Evolutionary conservation across 495 filamentous ascomycete species (phyloP), one percentile per base, ranked within the genome.

Genomic region (Podospora tetraspora): DNA sequence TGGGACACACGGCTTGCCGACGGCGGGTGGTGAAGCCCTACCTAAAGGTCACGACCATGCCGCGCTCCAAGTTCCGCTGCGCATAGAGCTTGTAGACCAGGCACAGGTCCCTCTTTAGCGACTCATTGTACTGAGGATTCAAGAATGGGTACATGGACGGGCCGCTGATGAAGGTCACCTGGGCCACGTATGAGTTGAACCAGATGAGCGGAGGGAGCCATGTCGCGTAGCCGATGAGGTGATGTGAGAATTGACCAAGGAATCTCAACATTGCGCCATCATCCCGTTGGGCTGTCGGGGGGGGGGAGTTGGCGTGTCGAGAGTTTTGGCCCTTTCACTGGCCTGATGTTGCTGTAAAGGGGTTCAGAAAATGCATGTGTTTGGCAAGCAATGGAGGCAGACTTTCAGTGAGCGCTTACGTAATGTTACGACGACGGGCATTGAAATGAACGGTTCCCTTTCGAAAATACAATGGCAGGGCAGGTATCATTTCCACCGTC

Each of bases 91-190:
- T 87, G 62, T 77, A 82, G 22, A 82, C 81, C 67, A 84, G 72
- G 71, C 82, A 83, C 78, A 85, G n/a, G 63, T 87, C 85, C 68
- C 83, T 74, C 25, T 82, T 81, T 24, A 86, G 80, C 60, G 81
- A 85, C 69, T 84, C 77, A 57, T 88, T 82, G 74, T 79, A 89
- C 61, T 88, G 83, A 57, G 87, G 81, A 69, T 93, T 93, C 12
- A 94, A 73, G 76, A 86, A 90, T 0, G 91, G 91, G 64, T 89
- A 91, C 91, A 94, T 94, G 19, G 87, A 90, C 23, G 86, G 80
- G 3, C 91, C 91, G 29, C 78, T 81, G 70, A 93, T 87, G 79
- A 82, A 82, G 71, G 87, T 87, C 29, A 90, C 69, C 68, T 89
- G 82, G 61, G 84, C 81, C 63, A 92, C 80, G 71, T 90, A 81